Evolutionary conservation across 768 basidiomycete genomes (phyloP).

Genomic region (Termitomyces sp.): DNA sequence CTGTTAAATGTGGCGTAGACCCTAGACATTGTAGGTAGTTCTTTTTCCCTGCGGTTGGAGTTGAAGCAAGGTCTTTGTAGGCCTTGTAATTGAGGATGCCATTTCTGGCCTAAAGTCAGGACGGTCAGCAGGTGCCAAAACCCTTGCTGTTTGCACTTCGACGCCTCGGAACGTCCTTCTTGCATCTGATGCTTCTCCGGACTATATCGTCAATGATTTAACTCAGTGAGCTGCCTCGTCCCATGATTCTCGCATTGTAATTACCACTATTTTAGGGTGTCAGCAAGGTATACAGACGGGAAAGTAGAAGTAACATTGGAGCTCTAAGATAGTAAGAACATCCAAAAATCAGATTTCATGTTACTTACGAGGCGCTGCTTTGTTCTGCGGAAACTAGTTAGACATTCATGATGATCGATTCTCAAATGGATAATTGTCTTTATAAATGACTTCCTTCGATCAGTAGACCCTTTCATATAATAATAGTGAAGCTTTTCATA

Average conservation of each 20-base stretch:
- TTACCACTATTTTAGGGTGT: constrained; percentile 30
- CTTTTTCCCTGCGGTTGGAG: background rate
- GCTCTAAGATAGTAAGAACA: constrained; percentile 14
- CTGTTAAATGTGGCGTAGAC: constrained; percentile 49
- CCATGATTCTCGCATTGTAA: background rate
- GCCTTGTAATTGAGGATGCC: constrained; percentile 88
- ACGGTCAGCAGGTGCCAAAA: constrained; percentile 66
- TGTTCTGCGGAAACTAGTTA: no score
- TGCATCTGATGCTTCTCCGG: constrained; percentile 47
- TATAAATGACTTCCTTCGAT: background rate
- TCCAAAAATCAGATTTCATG: background rate
- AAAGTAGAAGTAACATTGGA: constrained; percentile 44
- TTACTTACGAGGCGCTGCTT: background rate
- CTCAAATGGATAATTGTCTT: background rate
- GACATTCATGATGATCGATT: no score
- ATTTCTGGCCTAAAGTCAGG: constrained; percentile 78
- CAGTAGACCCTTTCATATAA: no score
- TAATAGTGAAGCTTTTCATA: background rate
- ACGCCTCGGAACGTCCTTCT: constrained; percentile 53
- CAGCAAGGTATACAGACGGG: constrained; percentile 37
- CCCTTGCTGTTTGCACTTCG: constrained; percentile 82
- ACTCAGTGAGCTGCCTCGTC: constrained; percentile 41
- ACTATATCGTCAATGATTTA: constrained; percentile 68
- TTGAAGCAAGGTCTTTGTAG: constrained; percentile 26
- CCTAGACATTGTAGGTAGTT: constrained; percentile 48